A percentile compares a stretch with the other conserved stretches of the same genome.
Evolutionary conservation across 2,329 filamentous ascomycete species (phyloP).

Genomic region (Thelonectria blattea): DNA sequence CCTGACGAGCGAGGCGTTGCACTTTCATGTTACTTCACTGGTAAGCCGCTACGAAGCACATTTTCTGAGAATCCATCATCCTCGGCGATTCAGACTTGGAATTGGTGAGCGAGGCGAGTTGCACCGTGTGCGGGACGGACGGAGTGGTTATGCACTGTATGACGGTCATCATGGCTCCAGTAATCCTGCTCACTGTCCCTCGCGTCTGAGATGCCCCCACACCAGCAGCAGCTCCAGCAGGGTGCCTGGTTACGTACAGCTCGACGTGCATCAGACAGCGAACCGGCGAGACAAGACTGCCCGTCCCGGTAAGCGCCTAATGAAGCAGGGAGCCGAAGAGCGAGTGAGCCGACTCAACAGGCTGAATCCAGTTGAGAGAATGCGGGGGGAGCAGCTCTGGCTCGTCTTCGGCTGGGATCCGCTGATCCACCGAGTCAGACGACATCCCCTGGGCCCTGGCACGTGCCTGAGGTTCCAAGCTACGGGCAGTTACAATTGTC

Average conservation of each 20-base stretch:
- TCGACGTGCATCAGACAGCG: slow-evolving; percentile 2
- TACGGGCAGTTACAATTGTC: slow-evolving; percentile 13
- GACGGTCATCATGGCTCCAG: slow-evolving; percentile 11
- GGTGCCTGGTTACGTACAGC: slow-evolving; percentile 20
- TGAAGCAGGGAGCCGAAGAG: background rate
- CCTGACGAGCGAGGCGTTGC: background rate
- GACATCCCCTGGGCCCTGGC: slow-evolving; percentile 40
- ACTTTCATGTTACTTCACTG: background rate
- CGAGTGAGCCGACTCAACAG: background rate
- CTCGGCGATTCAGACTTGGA: background rate
- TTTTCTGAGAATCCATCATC: background rate
- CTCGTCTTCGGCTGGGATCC: slow-evolving; percentile 26
- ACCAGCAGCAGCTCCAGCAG: slow-evolving; percentile 15
- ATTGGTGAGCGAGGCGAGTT: slow-evolving; percentile 8
- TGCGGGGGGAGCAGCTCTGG: slow-evolving; percentile 33
- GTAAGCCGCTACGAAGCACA: background rate
- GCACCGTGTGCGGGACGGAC: slow-evolving; percentile 12
- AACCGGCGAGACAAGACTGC: slow-evolving; percentile 1
- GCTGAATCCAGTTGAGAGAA: slow-evolving; percentile 22
- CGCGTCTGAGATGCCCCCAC: slow-evolving; percentile 3
- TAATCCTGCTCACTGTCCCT: slow-evolving; percentile 14
- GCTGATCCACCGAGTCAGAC: slow-evolving; percentile 42
- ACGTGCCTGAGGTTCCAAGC: slow-evolving; percentile 34
- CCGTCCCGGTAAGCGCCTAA: background rate
- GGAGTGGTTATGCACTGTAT: slow-evolving; percentile 15